Evolutionary conservation across 192 early-diverging fungal genomes (phyloP), one percentile per base, ranked within the genome.

Genomic region (Backusella circina): DNA sequence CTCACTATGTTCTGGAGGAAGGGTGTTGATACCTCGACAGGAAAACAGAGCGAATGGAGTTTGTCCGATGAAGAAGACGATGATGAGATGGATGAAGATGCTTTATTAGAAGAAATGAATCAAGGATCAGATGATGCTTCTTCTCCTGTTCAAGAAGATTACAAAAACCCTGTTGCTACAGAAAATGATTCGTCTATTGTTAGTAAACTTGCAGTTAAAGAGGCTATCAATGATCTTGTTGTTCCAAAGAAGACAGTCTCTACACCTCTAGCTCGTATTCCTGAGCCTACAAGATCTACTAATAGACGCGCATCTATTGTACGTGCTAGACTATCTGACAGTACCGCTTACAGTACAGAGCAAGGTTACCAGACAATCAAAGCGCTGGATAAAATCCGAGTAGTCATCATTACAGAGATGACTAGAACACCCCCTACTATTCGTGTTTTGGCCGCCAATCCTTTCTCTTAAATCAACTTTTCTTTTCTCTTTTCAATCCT

Each of bases 371-470:
- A 85, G 75, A 83, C 79, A 3, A 82, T 89, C 69, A 75, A 72
- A 21, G 82, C 83, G 21, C 80, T 87, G 69, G 75, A 79, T 15
- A 80, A 77, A 41, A 68, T 89, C 26, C 65, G 78, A 18, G 86
- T 89, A 3, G 77, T 82, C 67, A 77, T 89, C 68, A 82, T 78
- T 5, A 83, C 82, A 5, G 84, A 89, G 66, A 86, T 81, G 23
- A 83, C 82, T 0, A 77, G 85, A 26, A 85, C 86, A 0, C 88
- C 86, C 3, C 86, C 88, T 72, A 72, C 86, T 15, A 84, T 89
- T 64, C 87, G 85, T 72, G 75, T 89, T 21, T 57, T 86, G 30
- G 86, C 86, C 13, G 80, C 82, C 51, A 89, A 89, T 64, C 88
- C 88, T 44, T 71, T 71, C 28, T 37, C 69, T 18, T 71, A 71